Evolutionary conservation across 441 rosid genomes (phyloP).

Genomic region (Macaranga tanarius): DNA sequence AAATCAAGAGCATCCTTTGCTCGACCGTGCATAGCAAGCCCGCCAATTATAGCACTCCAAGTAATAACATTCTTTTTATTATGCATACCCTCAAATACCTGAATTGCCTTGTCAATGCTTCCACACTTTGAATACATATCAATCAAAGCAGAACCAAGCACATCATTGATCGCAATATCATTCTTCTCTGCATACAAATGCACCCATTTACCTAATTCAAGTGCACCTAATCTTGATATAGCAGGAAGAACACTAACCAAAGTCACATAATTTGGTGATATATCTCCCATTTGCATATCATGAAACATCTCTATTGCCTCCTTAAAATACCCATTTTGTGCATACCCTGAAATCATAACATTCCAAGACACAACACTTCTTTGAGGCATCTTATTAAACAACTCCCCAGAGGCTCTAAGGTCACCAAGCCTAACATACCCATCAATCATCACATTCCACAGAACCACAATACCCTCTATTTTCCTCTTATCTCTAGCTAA

Average conservation of each 20-base stretch:
- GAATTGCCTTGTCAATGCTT: conserved; percentile 47
- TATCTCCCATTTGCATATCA: conserved; percentile 44
- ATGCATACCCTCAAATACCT: conserved; percentile 45
- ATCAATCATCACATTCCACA: conserved; percentile 69
- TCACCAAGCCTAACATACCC: conserved; percentile 50
- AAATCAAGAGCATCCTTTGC: conserved; percentile 50
- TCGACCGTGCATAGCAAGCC: conserved; percentile 60
- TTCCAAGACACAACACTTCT: conserved; percentile 62
- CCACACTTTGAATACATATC: conserved; percentile 78
- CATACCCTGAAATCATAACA: conserved; percentile 54
- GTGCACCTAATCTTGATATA: conserved; percentile 41
- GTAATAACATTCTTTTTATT: conserved; percentile 55
- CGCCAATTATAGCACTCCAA: conserved; percentile 65
- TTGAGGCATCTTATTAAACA: conserved; percentile 56
- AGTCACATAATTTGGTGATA: conserved; percentile 49
- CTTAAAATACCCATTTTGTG: conserved; percentile 46
- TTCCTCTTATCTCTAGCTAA: conserved; percentile 32
- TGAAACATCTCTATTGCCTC: conserved; percentile 50
- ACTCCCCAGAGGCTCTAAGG: conserved; percentile 31
- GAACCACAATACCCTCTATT: conserved; percentile 47
- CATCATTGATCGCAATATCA: conserved; percentile 43
- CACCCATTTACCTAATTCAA: conserved; percentile 45
- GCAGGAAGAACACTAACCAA: conserved; percentile 61
- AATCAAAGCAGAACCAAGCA: conserved; percentile 62
- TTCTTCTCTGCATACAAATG: conserved; percentile 43